Base-by-base conservation (phyloP, 2,329 filamentous ascomycete genomes). In the Nothophaeocryptopus gaeumannii region DNA sequence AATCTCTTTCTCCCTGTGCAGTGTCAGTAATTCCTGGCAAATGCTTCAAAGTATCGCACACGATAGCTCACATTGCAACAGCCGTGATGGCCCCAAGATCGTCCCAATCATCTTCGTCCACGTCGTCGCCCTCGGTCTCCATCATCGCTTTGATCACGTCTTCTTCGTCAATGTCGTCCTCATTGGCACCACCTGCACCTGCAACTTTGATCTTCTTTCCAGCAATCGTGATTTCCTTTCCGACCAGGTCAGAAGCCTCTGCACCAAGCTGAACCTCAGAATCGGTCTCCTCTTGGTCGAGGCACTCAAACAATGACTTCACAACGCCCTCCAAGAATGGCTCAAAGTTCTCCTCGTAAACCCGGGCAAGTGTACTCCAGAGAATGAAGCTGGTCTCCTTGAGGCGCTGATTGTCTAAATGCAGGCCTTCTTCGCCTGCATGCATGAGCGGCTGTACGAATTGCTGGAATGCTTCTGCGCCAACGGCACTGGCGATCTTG, bases 371-470 rank as follows among this genome's bases (percentile, higher is more conserved):
- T 35, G 88, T 89, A 58, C 89, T 90, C 92, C 93, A 99, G 47
- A 99, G 80, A 55, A 97, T 95, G 74, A 96, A 99, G 68, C 89
- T 96, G 55, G 90, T 96, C 77, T 99, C 93, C 71, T 90, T 88
- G 44, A 97, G 83, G 50, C 91, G 83, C 36, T 91, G 88, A 73
- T 96, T 91, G 62, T 89, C 91, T 2, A 99, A 83, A 61, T 86
- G 78, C 2, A 97, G 79, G 47, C 88, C 91, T 71, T 96, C 91
- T 72, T 96, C 91, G 59, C 89, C 96, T 11, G 92, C 86, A 63
- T 85, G 80, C 88, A 99, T 96, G 51, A 97, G 78, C 36, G 89
- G 89, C 66, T 87, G 79, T 32, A 97, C 91, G 66, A 92, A 97
- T 11, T 88, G 88, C 75, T 95, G 85, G 78, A 97, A 97, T 40